These are phyloP conservation scores for Phytopythium oedochilum DNA, from an alignment of 352 stramenopile genomes.

Conservation along the genomic window DNA sequence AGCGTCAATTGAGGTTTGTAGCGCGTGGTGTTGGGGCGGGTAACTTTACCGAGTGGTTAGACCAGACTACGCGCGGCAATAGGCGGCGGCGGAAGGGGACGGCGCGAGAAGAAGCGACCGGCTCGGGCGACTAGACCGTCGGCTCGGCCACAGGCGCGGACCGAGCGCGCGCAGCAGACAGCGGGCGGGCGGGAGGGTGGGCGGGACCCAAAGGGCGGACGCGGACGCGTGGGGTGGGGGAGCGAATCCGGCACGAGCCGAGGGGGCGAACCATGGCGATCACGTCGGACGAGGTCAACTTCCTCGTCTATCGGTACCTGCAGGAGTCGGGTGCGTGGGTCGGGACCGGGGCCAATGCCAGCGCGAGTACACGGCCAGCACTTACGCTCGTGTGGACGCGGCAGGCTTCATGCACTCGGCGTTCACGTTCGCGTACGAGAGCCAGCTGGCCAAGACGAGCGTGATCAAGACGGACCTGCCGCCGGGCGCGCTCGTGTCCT, in stretches of 20 bases:
- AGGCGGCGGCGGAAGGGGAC: background rate
- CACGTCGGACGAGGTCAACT: constrained; percentile 97
- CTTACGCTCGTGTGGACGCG: background rate
- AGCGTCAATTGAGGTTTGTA: background rate
- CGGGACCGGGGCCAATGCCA: no score
- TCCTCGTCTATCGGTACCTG: constrained; percentile 97
- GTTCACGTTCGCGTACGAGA: constrained; percentile 99
- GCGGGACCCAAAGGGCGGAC: background rate
- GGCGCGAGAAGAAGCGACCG: background rate
- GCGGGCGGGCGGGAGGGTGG: no score
- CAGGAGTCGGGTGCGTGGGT: constrained; percentile 89
- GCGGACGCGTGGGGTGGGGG: background rate
- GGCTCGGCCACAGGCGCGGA: background rate
- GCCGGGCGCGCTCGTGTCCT: constrained; percentile 95
- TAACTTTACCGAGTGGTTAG: background rate
- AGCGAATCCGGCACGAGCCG: background rate
- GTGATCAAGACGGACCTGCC: constrained; percentile 93
- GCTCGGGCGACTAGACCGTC: background rate
- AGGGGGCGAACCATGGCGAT: constrained; percentile 65
- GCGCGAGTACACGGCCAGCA: no score
- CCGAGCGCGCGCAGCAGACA: background rate
- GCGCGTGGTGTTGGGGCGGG: background rate
- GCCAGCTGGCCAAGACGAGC: constrained; percentile 91
- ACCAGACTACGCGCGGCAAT: background rate
- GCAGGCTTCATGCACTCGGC: constrained; percentile 95